A percentile compares a stretch with the other conserved stretches of the same genome.
Conservation (phyloP, 148 eudicot species). For the Rhododendron kiyosumense region DNA sequence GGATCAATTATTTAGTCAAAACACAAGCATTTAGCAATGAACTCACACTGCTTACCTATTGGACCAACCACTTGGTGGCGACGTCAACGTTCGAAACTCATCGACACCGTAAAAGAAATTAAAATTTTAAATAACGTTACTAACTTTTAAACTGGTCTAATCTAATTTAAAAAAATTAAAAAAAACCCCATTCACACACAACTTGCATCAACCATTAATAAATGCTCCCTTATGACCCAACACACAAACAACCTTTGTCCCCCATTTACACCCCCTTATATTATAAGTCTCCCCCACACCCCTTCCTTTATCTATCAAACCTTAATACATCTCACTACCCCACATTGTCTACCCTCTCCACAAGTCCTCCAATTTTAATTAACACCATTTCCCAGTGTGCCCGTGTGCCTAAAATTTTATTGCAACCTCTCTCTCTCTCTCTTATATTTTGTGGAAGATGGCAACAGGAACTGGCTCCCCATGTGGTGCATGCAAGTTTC, state of each 20-base stretch:
- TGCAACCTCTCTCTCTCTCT: not conserved
- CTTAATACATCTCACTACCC: not conserved
- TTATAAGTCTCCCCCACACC: not conserved
- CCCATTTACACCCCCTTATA: constrained; percentile 16
- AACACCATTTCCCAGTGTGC: constrained; percentile 40
- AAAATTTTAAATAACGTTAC: not conserved
- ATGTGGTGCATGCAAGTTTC: constrained; percentile 64
- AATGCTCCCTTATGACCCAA: constrained; percentile 58
- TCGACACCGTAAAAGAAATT: not conserved
- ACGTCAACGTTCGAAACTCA: not conserved
- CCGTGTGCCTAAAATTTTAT: constrained; percentile 30
- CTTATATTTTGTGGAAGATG: constrained; percentile 16
- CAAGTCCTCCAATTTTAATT: not conserved
- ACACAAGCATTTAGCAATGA: not conserved
- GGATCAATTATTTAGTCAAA: not conserved
- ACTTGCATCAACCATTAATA: constrained; percentile 46
- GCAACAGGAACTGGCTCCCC: constrained; percentile 57
- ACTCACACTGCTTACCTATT: not conserved
- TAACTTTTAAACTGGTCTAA: constrained; percentile 11
- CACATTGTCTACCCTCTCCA: constrained; percentile 10
- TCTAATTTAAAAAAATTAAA: not conserved
- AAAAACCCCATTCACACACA: constrained; percentile 21
- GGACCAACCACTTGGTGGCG: not conserved
- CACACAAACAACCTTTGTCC: constrained; percentile 48
- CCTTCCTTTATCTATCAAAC: not conserved